These are phyloP conservation scores for Metschnikowia lochheadii DNA, from an alignment of 805 yeast species.

Conservation along the genomic window DNA sequence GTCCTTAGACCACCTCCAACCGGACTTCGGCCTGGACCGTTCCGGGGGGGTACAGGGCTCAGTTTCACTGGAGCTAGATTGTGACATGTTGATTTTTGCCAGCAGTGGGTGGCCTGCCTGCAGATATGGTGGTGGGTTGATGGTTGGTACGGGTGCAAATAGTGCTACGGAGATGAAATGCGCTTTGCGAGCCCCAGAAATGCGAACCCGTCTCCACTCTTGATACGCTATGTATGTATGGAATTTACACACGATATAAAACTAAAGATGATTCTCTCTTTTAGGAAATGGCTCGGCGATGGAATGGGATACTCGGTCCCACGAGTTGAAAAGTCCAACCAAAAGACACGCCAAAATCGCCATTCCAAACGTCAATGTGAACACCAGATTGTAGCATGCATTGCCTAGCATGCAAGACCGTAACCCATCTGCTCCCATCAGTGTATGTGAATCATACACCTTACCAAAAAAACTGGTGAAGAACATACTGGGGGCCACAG, in stretches of 20 bases:
- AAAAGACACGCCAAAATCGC: slow-evolving; percentile 25
- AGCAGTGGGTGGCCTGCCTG: not conserved
- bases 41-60: not conserved
- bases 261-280: not conserved
- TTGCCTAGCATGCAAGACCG: slow-evolving; percentile 30
- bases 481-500: slow-evolving; percentile 55
- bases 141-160: slow-evolving; percentile 3
- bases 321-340: slow-evolving; percentile 15
- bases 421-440: slow-evolving; percentile 9
- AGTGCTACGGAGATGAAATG: not conserved
- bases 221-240: not conserved
- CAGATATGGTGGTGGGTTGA: not conserved
- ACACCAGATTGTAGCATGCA: slow-evolving; percentile 37
- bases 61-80: not conserved
- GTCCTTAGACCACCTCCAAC: slow-evolving; percentile 1
- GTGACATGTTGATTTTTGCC: not conserved
- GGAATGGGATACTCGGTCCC: slow-evolving; percentile 5
- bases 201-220: not conserved
- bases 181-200: slow-evolving; percentile 1
- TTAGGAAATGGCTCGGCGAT: not conserved
- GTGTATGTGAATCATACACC: slow-evolving; percentile 50
- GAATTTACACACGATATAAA: not conserved
- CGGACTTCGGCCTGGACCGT: not conserved
- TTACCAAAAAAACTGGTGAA: slow-evolving; percentile 62
- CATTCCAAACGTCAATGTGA: slow-evolving; percentile 33